Evolutionary conservation across 1,284 basidiomycete genomes (phyloP).

Genomic region (Flammula alnicola): DNA sequence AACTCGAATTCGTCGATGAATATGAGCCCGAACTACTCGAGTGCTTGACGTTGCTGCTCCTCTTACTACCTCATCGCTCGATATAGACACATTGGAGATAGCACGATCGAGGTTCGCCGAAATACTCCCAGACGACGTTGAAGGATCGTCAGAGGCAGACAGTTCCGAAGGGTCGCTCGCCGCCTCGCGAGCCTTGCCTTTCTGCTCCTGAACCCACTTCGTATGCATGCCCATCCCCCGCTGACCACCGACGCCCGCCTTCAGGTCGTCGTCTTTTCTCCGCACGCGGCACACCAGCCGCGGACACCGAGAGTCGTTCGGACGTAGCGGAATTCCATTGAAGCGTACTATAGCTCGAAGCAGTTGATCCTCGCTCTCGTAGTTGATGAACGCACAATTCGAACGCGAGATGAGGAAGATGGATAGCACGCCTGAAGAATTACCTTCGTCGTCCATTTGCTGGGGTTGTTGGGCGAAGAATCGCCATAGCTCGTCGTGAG

Average conservation of each 20-base stretch:
- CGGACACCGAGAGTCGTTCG: slow-evolving; percentile 74
- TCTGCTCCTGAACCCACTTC: slow-evolving; percentile 74
- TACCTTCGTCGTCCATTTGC: slow-evolving; percentile 4
- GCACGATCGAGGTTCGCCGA: slow-evolving; percentile 34
- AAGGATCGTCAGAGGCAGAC: slow-evolving; percentile 27
- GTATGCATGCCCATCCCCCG: slow-evolving; percentile 86
- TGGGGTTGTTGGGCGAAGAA: slow-evolving; percentile 68
- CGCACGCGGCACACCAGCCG: slow-evolving; percentile 87
- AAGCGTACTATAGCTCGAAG: slow-evolving; percentile 74
- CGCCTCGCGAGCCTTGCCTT: slow-evolving; percentile 36
- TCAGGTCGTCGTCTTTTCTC: slow-evolving; percentile 84
- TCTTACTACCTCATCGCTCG: slow-evolving; percentile 46
- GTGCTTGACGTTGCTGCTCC: slow-evolving; percentile 35
- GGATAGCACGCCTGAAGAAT: slow-evolving; percentile 68
- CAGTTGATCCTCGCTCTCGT: slow-evolving; percentile 67
- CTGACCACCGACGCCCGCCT: slow-evolving; percentile 91
- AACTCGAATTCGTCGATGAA: slow-evolving; percentile 74
- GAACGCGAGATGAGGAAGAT: slow-evolving; percentile 94
- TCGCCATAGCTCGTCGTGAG: slow-evolving; percentile 86
- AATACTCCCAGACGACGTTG: slow-evolving; percentile 30
- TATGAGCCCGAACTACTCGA: slow-evolving; percentile 72
- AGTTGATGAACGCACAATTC: slow-evolving; percentile 94
- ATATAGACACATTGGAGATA: slow-evolving; percentile 37
- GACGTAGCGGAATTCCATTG: slow-evolving; percentile 70
- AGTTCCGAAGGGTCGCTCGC: slow-evolving; percentile 23